A percentile compares a stretch with the other conserved stretches of the same genome.
Conservation (phyloP, 2,329 filamentous ascomycete species). For the Penicillium griseofulvum region DNA sequence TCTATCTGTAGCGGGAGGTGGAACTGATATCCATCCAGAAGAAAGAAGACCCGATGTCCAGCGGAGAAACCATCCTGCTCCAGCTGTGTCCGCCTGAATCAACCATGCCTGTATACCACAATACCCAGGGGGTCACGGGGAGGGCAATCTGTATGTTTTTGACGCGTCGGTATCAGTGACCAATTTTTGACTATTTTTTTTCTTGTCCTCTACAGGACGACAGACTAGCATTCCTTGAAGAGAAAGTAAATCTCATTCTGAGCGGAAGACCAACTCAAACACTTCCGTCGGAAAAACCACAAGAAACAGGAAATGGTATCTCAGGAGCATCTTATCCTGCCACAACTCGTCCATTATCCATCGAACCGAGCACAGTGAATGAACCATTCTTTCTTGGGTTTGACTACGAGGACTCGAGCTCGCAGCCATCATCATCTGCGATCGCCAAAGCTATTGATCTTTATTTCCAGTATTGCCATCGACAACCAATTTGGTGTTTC, state of each 20-base stretch:
- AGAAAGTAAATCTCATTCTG: slow-evolving; percentile 53
- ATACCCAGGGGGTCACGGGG: slow-evolving; percentile 38
- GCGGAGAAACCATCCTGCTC: slow-evolving; percentile 54
- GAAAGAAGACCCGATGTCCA: slow-evolving; percentile 54
- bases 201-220: slow-evolving; percentile 42
- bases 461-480: slow-evolving; percentile 39
- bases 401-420: slow-evolving; percentile 25
- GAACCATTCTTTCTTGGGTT: slow-evolving; percentile 24
- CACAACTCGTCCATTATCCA: slow-evolving; percentile 16
- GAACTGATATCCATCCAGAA: slow-evolving; percentile 29
- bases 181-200: slow-evolving; percentile 2
- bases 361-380: slow-evolving; percentile 19
- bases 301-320: not conserved
- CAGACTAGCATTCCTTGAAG: slow-evolving; percentile 51
- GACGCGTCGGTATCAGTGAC: not conserved
- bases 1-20: not conserved
- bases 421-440: slow-evolving; percentile 20
- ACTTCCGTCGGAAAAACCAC: slow-evolving; percentile 18
- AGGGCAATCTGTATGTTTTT: slow-evolving; percentile 45
- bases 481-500: slow-evolving; percentile 41
- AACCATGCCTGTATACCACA: slow-evolving; percentile 48
- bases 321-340: slow-evolving; percentile 17
- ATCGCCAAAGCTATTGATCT: slow-evolving; percentile 30
- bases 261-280: slow-evolving; percentile 34
- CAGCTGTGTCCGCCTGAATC: slow-evolving; percentile 50